A percentile compares a stretch with the other conserved stretches of the same genome.
Evolutionary conservation across 306 rosid species (phyloP).

Genomic region (Hippophae gyantsensis): DNA sequence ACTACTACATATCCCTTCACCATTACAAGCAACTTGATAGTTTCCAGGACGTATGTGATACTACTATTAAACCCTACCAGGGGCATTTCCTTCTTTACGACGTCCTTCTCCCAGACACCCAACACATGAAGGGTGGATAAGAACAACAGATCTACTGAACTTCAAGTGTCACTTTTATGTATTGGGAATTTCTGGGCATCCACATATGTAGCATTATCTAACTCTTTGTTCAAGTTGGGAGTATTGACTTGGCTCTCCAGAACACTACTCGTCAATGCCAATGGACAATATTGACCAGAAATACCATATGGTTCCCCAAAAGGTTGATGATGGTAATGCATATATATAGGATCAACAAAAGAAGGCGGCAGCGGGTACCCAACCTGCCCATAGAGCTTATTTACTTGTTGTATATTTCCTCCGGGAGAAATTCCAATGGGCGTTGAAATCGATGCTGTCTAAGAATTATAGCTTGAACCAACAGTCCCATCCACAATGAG

Average conservation of each 20-base stretch:
- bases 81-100: too few relatives aligned
- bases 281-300: constrained; percentile 31
- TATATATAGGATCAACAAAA: constrained; percentile 34
- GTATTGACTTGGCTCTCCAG: constrained; percentile 22
- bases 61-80: too few relatives aligned
- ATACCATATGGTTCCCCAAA: constrained; percentile 29
- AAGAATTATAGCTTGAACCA: constrained; percentile 31
- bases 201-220: constrained; percentile 16
- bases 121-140: too few relatives aligned
- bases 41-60: too few relatives aligned
- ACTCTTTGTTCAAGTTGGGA: constrained; percentile 3
- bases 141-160: too few relatives aligned
- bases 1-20: too few relatives aligned
- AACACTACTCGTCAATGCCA: constrained; percentile 16
- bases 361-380: constrained; percentile 39
- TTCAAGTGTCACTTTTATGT: constrained; percentile 6
- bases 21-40: too few relatives aligned
- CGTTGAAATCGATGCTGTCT: constrained; percentile 26
- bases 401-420: constrained; percentile 29
- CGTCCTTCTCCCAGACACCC: too few relatives aligned
- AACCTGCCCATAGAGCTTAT: constrained; percentile 41
- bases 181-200: constrained; percentile 27
- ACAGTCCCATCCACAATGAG: constrained; percentile 33
- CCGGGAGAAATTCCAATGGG: constrained; percentile 30
- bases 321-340: constrained; percentile 33